phyloP scores from a whole-genome alignment of 176 grass and related monocot genomes.

The Canna indica region DNA sequence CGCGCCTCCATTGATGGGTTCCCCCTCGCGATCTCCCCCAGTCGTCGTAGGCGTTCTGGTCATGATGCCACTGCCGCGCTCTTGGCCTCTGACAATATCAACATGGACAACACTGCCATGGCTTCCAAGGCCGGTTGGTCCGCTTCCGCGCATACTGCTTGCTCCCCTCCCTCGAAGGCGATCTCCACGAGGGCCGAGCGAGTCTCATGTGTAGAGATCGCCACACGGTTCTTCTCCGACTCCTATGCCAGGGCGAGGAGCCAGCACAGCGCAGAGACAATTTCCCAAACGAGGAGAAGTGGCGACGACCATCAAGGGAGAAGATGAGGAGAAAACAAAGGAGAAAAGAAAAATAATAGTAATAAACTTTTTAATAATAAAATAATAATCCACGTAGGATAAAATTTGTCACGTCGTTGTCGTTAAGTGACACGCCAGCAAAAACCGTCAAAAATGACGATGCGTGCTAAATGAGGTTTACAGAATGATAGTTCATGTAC shows the following conservation, averaged over 20 bases:
- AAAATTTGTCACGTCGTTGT: no score
- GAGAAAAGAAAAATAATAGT: no score
- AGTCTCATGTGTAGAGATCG: constrained; percentile 81
- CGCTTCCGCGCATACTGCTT: neutral
- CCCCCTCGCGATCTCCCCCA: constrained; percentile 30
- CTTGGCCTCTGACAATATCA: constrained; percentile 56
- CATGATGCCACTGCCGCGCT: constrained; percentile 43
- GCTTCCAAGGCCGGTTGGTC: constrained; percentile 49
- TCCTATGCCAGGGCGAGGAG: constrained; percentile 60
- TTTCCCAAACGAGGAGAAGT: no score
- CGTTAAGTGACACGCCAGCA: no score
- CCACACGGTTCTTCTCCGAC: constrained; percentile 81
- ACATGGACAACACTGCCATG: constrained; percentile 57
- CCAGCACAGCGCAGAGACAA: constrained; percentile 30
- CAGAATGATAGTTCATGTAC: no score
- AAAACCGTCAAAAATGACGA: no score
- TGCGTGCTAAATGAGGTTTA: no score
- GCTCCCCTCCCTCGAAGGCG: constrained; percentile 29
- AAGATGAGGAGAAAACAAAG: no score
- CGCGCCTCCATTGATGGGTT: constrained; percentile 28
- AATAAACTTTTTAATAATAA: no score
- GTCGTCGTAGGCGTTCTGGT: constrained; percentile 34
- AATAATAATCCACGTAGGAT: no score
- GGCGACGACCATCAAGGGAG: no score
- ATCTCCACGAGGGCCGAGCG: constrained; percentile 48